phyloP scores from a whole-genome alignment of 108 stramenopile genomes.

The Pseudonitzschia pungens region DNA sequence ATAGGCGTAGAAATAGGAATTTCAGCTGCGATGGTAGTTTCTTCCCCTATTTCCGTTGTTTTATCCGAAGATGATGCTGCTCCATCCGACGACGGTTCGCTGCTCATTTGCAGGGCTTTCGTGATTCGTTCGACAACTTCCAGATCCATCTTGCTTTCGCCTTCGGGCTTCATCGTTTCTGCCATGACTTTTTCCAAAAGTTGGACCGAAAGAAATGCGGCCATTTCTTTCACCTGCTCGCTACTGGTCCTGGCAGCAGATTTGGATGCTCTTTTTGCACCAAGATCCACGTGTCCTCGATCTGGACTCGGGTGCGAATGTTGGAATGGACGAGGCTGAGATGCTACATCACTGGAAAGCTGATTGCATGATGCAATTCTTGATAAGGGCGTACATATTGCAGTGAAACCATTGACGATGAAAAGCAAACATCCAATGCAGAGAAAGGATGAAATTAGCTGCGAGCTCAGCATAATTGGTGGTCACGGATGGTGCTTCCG shows the following conservation, averaged over 20 bases:
- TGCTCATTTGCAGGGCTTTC: slow-evolving; percentile 8
- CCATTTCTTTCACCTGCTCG: slow-evolving; percentile 22
- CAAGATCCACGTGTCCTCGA: not conserved
- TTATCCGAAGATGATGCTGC: not conserved
- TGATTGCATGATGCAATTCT: not conserved
- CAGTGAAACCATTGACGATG: not conserved
- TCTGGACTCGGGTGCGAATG: not conserved
- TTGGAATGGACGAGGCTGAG: not conserved
- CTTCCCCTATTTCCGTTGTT: not conserved
- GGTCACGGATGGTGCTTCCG: not conserved
- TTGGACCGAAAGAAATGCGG: slow-evolving; percentile 19
- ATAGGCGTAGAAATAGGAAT: not conserved
- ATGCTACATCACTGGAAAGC: not conserved
- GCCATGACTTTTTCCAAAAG: slow-evolving; percentile 22
- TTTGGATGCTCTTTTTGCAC: not conserved
- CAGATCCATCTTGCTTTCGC: slow-evolving; percentile 21
- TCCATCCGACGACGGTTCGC: not conserved
- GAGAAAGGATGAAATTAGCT: not conserved
- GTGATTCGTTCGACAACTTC: slow-evolving; percentile 14
- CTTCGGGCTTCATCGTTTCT: slow-evolving; percentile 23
- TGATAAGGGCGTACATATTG: not conserved
- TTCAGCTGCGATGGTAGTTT: not conserved
- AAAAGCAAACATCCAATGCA: not conserved
- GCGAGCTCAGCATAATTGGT: not conserved
- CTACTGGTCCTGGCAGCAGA: not conserved